Percentiles rank a stretch among this genome's conserved stretches.
These are phyloP conservation scores for Pulveroboletus sp. DNA, from an alignment of 768 basidiomycete species.

Conservation along the genomic window DNA sequence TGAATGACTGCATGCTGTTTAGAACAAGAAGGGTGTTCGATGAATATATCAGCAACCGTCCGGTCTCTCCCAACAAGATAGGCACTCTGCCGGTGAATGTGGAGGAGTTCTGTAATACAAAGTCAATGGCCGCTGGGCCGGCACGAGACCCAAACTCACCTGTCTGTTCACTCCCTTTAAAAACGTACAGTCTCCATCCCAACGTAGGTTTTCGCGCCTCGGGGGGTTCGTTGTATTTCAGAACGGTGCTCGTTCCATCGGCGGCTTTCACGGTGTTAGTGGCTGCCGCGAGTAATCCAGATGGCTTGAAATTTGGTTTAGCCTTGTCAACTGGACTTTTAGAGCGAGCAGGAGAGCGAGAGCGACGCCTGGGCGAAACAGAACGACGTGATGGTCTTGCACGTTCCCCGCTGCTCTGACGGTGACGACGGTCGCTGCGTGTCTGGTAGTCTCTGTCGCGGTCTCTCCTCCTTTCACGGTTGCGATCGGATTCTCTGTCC, in stretches of 20 bases:
- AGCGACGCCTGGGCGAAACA: conserved; percentile 46
- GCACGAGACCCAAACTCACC: conserved; percentile 51
- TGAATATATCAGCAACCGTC: conserved; percentile 78
- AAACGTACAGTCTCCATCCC: conserved; percentile 95
- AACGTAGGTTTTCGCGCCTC: conserved; percentile 90
- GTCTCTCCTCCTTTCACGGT: conserved; percentile 14
- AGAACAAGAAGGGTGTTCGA: conserved; percentile 96
- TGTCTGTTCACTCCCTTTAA: conserved; percentile 90
- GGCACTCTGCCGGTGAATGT: conserved; percentile 91
- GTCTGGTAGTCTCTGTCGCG: conserved; percentile 35
- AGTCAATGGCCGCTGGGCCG: neutral
- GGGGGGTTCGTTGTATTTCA: conserved; percentile 98
- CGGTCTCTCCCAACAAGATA: conserved; percentile 92
- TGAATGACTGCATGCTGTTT: conserved; percentile 99
- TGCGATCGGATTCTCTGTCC: conserved; percentile 11
- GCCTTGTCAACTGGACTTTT: conserved; percentile 52
- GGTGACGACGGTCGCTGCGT: conserved; percentile 25
- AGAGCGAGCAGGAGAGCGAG: conserved; percentile 43
- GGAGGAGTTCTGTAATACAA: conserved; percentile 66
- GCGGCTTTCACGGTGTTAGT: conserved; percentile 84
- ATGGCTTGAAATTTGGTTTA: conserved; percentile 88
- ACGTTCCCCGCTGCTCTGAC: conserved; percentile 29
- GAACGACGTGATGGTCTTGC: conserved; percentile 47
- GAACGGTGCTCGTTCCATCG: conserved; percentile 75
- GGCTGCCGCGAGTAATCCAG: conserved; percentile 91